Conservation (phyloP, 116 monocot genomes). For the Dioscorea cayenensis region DNA sequence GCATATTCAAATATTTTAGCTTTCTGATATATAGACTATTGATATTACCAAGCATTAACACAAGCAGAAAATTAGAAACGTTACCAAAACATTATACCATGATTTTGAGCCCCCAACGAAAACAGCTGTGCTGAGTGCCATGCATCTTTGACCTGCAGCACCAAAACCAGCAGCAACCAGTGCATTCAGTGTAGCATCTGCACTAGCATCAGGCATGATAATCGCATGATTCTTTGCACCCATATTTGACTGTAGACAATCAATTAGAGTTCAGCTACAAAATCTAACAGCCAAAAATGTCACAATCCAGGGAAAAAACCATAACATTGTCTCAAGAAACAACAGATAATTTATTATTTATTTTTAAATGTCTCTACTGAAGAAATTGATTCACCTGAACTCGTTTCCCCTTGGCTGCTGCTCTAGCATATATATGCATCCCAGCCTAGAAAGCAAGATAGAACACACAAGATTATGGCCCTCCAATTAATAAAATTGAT, state of each 20-base stretch:
- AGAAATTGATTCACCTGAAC: conserved; percentile 54
- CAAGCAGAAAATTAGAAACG: not conserved
- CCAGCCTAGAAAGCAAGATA: conserved; percentile 59
- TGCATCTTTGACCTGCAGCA: conserved; percentile 98
- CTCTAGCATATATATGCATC: conserved; percentile 96
- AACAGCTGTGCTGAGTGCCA: conserved; percentile 91
- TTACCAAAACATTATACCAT: conserved; percentile 40
- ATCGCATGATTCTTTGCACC: conserved; percentile 97
- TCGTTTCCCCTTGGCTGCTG: conserved; percentile 89
- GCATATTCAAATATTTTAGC: not conserved
- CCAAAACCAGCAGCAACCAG: conserved; percentile 96
- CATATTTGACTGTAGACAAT: conserved; percentile 76
- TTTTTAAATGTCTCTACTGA: not conserved
- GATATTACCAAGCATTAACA: not conserved
- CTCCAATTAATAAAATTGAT: not conserved
- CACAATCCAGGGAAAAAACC: not conserved
- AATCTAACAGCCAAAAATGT: not conserved
- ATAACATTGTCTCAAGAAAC: conserved; percentile 1
- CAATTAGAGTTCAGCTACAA: not conserved
- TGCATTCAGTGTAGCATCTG: conserved; percentile 79
- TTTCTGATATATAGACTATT: not conserved
- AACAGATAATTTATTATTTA: not conserved
- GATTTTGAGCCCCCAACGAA: conserved; percentile 85
- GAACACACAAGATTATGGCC: not conserved
- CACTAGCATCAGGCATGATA: conserved; percentile 86